phyloP scores from a whole-genome alignment of 2,329 filamentous ascomycete genomes.

The Botryotinia narcissicola region DNA sequence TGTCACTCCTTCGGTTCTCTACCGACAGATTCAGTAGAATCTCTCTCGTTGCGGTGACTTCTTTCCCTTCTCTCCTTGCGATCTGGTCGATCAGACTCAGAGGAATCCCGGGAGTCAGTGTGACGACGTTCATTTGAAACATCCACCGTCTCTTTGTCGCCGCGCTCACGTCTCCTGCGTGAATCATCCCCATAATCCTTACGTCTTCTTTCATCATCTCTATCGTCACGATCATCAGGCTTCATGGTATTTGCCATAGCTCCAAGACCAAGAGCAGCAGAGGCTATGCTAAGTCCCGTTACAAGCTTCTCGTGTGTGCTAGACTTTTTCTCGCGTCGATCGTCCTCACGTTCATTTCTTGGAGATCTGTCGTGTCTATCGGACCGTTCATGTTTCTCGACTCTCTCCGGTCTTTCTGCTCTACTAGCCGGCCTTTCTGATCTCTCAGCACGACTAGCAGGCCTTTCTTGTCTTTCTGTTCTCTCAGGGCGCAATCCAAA shows the following conservation, averaged over 20 bases:
- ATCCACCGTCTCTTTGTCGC: conserved; percentile 30
- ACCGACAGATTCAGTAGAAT: conserved; percentile 28
- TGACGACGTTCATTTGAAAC: conserved; percentile 29
- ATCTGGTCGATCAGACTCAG: conserved; percentile 20
- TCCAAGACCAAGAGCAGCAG: conserved; percentile 36
- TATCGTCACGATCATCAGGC: conserved; percentile 34
- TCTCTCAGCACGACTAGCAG: background rate
- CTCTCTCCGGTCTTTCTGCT: conserved; percentile 19
- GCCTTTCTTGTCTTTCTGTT: conserved; percentile 19
- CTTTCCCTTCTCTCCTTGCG: conserved; percentile 32
- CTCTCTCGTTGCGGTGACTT: conserved; percentile 27
- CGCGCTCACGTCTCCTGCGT: conserved; percentile 31
- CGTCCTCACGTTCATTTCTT: conserved; percentile 22
- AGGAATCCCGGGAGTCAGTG: conserved; percentile 20
- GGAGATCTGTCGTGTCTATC: conserved; percentile 25
- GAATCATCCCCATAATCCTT: conserved; percentile 36
- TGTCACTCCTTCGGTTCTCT: conserved; percentile 31
- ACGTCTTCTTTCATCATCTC: conserved; percentile 30
- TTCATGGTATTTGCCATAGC: conserved; percentile 35
- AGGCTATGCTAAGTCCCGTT: conserved; percentile 37
- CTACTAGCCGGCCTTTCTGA: conserved; percentile 7
- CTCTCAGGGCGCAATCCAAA: conserved; percentile 29
- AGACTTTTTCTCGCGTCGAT: conserved; percentile 26
- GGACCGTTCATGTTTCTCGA: conserved; percentile 22
- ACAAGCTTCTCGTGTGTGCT: conserved; percentile 34